phyloP scores from a whole-genome alignment of 2,329 filamentous ascomycete species.

The Lachnellula suecica region DNA sequence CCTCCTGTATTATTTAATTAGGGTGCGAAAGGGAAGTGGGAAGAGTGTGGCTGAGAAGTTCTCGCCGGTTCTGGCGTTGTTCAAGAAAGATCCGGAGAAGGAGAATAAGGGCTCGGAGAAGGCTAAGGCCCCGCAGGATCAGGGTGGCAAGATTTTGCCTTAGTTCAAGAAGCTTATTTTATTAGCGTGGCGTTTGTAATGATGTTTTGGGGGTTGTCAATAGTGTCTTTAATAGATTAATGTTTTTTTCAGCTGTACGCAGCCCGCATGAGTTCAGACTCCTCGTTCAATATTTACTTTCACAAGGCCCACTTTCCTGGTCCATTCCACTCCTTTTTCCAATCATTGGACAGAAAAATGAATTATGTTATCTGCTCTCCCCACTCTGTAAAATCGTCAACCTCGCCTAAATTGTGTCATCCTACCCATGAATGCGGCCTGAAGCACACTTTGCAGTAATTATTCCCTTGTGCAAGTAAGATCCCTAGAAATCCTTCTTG shows the following conservation, averaged over 20 bases:
- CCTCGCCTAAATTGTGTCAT: constrained; percentile 9
- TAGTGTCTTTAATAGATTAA: too few species aligned
- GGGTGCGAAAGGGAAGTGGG: constrained; percentile 31
- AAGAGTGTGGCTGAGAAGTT: constrained; percentile 14
- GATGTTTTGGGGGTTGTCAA: too few species aligned
- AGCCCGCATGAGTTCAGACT: too few species aligned
- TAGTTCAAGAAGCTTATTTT: not conserved
- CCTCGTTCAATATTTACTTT: too few species aligned
- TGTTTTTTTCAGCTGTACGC: too few species aligned
- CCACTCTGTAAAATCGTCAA: constrained; percentile 1
- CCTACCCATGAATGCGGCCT: not conserved
- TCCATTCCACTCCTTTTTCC: too few species aligned
- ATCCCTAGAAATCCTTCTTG: not conserved
- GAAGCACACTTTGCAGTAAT: too few species aligned
- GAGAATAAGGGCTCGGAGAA: not conserved
- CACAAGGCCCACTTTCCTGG: too few species aligned
- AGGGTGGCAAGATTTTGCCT: not conserved
- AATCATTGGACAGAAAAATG: too few species aligned
- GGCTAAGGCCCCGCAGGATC: not conserved
- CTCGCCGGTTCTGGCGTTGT: constrained; percentile 9
- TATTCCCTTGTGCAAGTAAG: not conserved
- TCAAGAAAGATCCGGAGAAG: constrained; percentile 17
- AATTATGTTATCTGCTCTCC: too few species aligned
- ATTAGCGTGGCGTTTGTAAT: too few species aligned
- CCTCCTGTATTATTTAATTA: constrained; percentile 50